A percentile compares a stretch with the other conserved stretches of the same genome.
Conservation (phyloP, 768 basidiomycete species). For the Paxillus involutus region DNA sequence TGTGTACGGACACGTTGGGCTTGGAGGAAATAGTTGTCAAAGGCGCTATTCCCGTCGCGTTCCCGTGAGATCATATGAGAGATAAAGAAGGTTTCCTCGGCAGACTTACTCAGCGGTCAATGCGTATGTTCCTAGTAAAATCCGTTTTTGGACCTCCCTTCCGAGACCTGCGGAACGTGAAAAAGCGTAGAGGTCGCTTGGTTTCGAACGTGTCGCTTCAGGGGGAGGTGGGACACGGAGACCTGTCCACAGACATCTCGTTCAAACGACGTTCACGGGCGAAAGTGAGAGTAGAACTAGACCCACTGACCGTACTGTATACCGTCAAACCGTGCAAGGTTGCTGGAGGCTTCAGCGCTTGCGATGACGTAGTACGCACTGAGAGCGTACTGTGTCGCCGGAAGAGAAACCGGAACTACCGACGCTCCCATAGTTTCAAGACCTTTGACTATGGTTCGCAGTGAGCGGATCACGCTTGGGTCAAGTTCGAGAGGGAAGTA, state of each 20-base stretch:
- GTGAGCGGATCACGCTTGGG: slow-evolving; percentile 39
- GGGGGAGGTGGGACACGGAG: slow-evolving; percentile 44
- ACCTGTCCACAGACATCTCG: slow-evolving; percentile 36
- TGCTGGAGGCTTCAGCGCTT: slow-evolving; percentile 91
- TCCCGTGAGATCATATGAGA: background rate
- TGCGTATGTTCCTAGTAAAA: slow-evolving; percentile 89
- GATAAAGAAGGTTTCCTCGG: background rate
- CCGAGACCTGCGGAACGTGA: slow-evolving; percentile 78
- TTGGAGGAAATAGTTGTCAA: slow-evolving; percentile 95
- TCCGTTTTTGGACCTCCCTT: slow-evolving; percentile 78
- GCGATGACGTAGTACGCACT: slow-evolving; percentile 97
- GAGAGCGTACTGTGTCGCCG: slow-evolving; percentile 67
- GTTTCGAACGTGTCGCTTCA: slow-evolving; percentile 45
- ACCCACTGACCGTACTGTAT: slow-evolving; percentile 72
- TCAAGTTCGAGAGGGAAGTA: slow-evolving; percentile 77
- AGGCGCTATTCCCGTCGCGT: slow-evolving; percentile 58
- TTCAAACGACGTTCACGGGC: background rate
- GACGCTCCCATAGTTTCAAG: slow-evolving; percentile 58
- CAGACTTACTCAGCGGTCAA: slow-evolving; percentile 81
- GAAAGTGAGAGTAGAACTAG: slow-evolving; percentile 26
- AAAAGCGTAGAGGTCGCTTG: slow-evolving; percentile 59
- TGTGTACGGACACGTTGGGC: slow-evolving; percentile 78
- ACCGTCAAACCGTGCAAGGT: slow-evolving; percentile 88
- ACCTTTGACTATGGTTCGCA: slow-evolving; percentile 44
- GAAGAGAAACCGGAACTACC: slow-evolving; percentile 72